phyloP scores from a whole-genome alignment of 768 basidiomycete species.

The Tubosaeta brunneosetosa region DNA sequence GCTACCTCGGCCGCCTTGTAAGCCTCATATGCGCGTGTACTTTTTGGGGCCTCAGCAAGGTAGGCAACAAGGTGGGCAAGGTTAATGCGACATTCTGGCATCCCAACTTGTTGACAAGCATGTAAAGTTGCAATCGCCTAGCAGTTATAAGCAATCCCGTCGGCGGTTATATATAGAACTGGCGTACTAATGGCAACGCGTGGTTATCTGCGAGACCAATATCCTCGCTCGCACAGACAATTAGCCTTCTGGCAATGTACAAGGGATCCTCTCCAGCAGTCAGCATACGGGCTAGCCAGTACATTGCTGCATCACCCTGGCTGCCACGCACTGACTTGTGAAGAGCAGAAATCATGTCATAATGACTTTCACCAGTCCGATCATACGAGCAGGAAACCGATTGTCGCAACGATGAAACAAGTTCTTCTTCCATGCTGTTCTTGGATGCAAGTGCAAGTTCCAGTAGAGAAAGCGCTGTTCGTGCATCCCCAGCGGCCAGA shows the following conservation, averaged over 20 bases:
- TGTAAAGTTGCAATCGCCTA: conserved; percentile 61
- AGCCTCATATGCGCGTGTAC: conserved; percentile 72
- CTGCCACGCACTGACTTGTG: conserved; percentile 82
- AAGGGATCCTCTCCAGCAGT: conserved; percentile 77
- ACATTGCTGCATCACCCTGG: conserved; percentile 73
- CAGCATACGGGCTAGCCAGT: conserved; percentile 86
- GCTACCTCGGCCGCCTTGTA: conserved; percentile 66
- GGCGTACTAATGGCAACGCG: conserved; percentile 65
- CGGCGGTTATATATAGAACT: conserved; percentile 10
- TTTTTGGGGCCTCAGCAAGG: conserved; percentile 79
- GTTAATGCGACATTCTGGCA: conserved; percentile 79
- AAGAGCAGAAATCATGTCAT: conserved; percentile 80
- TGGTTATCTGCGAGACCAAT: conserved; percentile 75
- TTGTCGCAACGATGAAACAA: conserved; percentile 55
- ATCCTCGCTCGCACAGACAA: conserved; percentile 83
- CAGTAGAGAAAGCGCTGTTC: conserved; percentile 71
- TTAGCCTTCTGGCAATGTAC: conserved; percentile 67
- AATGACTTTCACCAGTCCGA: conserved; percentile 68
- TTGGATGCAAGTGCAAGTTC: conserved; percentile 59
- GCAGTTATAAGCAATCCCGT: neutral
- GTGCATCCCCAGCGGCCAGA: conserved; percentile 64
- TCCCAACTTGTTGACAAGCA: conserved; percentile 67
- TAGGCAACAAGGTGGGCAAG: conserved; percentile 74
- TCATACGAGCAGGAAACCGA: conserved; percentile 69
- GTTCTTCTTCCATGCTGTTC: conserved; percentile 33